phyloP scores from a whole-genome alignment of 768 basidiomycete species.

The Leccinum fibrillosum region DNA sequence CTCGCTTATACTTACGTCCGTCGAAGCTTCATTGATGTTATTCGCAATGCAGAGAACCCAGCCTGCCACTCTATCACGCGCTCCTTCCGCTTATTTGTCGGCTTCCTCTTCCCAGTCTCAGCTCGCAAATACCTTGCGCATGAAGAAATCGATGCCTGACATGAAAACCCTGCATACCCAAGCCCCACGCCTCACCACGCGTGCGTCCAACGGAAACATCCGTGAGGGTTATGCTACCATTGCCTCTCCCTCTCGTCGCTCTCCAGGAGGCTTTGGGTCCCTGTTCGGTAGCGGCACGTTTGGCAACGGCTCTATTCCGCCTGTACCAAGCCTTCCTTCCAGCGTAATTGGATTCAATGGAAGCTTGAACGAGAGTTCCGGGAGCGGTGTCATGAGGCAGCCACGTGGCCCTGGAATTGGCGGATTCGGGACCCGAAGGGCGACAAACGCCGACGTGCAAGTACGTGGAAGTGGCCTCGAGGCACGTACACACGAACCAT shows the following conservation, averaged over 20 bases:
- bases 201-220: constrained; percentile 86
- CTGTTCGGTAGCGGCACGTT: constrained; percentile 51
- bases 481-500: constrained; percentile 79
- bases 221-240: constrained; percentile 85
- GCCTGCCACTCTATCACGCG: constrained; percentile 64
- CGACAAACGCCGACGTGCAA: constrained; percentile 37
- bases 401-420: constrained; percentile 78
- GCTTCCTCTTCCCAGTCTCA: constrained; percentile 45
- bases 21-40: constrained; percentile 14
- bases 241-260: constrained; percentile 75
- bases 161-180: constrained; percentile 83
- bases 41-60: constrained; percentile 40
- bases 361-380: constrained; percentile 34
- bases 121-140: constrained; percentile 59
- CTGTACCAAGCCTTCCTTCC: constrained; percentile 74
- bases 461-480: constrained; percentile 68
- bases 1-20: constrained; percentile 18
- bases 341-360: constrained; percentile 50
- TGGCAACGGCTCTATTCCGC: constrained; percentile 49
- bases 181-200: constrained; percentile 73
- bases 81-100: constrained; percentile 76
- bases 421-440: constrained; percentile 65
- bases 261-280: constrained; percentile 67
- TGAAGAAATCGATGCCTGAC: constrained; percentile 99
- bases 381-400: constrained; percentile 68